phyloP scores from a whole-genome alignment of 2,329 filamentous ascomycete genomes.

The Aureobasidium sp. region DNA sequence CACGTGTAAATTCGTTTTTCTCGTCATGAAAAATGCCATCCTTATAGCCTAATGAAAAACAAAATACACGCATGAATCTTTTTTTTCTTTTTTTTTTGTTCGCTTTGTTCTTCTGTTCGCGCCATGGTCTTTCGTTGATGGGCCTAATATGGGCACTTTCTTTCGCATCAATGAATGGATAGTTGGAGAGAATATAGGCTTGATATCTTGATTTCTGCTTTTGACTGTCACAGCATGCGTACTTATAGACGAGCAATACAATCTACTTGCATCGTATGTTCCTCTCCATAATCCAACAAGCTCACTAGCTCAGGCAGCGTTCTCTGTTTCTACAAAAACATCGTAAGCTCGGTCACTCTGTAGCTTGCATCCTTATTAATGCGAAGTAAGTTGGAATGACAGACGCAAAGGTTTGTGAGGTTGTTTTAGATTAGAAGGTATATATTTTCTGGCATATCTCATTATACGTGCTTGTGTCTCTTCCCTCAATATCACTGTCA shows the following conservation, averaged over 20 bases:
- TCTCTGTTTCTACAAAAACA: no score
- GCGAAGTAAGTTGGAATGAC: no score
- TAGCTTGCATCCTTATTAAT: no score
- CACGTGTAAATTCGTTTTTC: conserved; percentile 20
- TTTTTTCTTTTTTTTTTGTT: background rate
- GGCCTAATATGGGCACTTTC: background rate
- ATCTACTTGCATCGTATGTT: background rate
- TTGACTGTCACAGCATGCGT: background rate
- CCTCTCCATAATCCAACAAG: background rate
- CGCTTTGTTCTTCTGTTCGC: background rate
- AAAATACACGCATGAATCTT: background rate
- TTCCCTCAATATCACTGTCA: no score
- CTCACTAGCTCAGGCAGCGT: no score
- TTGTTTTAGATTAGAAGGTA: no score
- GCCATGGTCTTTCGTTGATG: background rate
- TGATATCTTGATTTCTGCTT: background rate
- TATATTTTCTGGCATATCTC: no score
- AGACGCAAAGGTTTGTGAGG: no score
- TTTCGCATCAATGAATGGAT: background rate
- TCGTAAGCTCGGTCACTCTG: no score
- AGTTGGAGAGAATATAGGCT: background rate
- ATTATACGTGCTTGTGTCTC: no score
- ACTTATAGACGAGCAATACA: background rate
- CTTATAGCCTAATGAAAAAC: conserved; percentile 11
- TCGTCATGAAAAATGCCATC: background rate